Evolutionary conservation across 2,329 filamentous ascomycete species (phyloP), one percentile per base, ranked within the genome.

Genomic region (Fusarium dlaminii): DNA sequence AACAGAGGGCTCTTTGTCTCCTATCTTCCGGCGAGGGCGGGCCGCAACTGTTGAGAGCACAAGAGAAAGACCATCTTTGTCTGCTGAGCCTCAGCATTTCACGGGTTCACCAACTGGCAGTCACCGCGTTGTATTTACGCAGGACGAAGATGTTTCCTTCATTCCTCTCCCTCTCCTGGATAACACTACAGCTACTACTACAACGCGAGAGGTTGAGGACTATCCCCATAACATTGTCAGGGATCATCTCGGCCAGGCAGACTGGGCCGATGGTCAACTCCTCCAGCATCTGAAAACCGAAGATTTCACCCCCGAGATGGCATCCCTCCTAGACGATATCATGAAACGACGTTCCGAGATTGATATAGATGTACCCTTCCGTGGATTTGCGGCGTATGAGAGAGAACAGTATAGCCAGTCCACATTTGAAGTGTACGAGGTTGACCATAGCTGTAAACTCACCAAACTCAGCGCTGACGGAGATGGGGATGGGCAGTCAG

Each of bases 341-440:
- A 78, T 83, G 54, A 80, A 80, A 56, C 79, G 79, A 12, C 75
- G 79, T 15, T 57, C 75, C 14, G 83, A 84, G 15, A 78, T 84
- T 13, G 79, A 83, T 27, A 64, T 75, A 29, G 64, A 76, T 6
- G 63, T 76, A 22, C 55, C 82, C 14, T 82, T 86, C 39, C 64
- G 75, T 20, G 76, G 79, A 40, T 82, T 82, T 74, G 82, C 82
- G 4, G 74, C 80, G 13, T 82, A 79, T 42, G 83, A 85, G 45
- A 79, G 81, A 13, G 80, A 83, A 34, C 76, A 78, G 37, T 84
- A 85, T 43, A 83, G 83, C 8, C 86, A 87, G 66, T 86, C 86
- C 6, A 87, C 88, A 22, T 89, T 88, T 69, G 88, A 89, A 72
- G 86, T 90, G 8, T 90, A 89, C 74, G 88, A 90, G 70, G 83